Percentiles rank a stretch among this genome's conserved stretches.
Conservation (phyloP, 1,284 basidiomycete genomes). For the Coniferiporia sulphurascens region DNA sequence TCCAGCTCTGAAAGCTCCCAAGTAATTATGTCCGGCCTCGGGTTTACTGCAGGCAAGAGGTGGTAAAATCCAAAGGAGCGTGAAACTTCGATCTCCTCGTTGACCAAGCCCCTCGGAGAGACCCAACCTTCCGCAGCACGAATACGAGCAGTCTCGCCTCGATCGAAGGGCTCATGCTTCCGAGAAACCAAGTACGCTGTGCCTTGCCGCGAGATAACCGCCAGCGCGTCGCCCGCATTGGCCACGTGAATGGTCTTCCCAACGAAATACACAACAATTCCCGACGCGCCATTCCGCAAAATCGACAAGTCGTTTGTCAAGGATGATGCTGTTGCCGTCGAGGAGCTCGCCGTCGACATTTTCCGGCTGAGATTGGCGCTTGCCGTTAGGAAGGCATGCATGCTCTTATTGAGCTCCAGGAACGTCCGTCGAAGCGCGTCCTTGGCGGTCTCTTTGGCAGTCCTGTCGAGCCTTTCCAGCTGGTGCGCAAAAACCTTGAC, state of each 20-base stretch:
- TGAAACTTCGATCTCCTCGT: constrained; percentile 89
- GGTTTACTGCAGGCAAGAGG: constrained; percentile 87
- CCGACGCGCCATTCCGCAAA: constrained; percentile 76
- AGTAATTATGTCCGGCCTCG: constrained; percentile 73
- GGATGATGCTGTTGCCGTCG: constrained; percentile 30
- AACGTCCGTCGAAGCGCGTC: constrained; percentile 86
- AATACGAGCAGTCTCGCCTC: constrained; percentile 81
- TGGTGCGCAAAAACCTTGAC: constrained; percentile 55
- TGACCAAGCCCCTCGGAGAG: constrained; percentile 89
- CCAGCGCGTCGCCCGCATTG: constrained; percentile 87
- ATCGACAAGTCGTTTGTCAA: constrained; percentile 37
- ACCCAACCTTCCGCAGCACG: constrained; percentile 95
- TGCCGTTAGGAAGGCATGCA: constrained; percentile 60
- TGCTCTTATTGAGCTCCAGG: constrained; percentile 75
- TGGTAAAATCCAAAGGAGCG: constrained; percentile 94
- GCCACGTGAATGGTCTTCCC: constrained; percentile 85
- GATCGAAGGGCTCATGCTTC: constrained; percentile 90
- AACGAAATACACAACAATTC: constrained; percentile 82
- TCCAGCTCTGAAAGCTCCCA: constrained; percentile 80
- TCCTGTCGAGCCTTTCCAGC: constrained; percentile 46
- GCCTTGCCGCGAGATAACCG: constrained; percentile 84
- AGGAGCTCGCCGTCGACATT: constrained; percentile 59
- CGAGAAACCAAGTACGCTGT: constrained; percentile 73
- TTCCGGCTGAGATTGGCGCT: constrained; percentile 48
- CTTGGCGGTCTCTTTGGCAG: constrained; percentile 50